phyloP scores from a whole-genome alignment of 331 rosid species.

The Quercus phellos region DNA sequence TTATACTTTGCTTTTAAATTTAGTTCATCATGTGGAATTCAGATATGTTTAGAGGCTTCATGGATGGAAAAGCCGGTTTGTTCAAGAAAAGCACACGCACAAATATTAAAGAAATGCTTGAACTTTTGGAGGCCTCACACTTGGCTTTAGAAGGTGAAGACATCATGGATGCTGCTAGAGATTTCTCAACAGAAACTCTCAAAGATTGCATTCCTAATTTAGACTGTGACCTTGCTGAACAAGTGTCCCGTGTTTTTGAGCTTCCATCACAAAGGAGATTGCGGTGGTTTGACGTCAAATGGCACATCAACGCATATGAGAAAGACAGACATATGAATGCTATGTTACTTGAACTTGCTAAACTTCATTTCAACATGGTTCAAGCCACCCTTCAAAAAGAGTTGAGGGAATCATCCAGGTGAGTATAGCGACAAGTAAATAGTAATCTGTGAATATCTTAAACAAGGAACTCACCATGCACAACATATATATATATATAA shows the following conservation, averaged over 20 bases:
- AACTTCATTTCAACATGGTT: slow-evolving; percentile 37
- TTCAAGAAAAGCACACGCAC: not conserved
- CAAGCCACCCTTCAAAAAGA: slow-evolving; percentile 25
- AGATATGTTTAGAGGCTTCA: slow-evolving; percentile 25
- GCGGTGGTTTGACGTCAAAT: slow-evolving; percentile 49
- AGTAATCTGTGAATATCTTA: too few species aligned
- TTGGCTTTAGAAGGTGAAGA: slow-evolving; percentile 40
- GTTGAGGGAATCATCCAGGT: too few species aligned
- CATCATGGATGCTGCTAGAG: slow-evolving; percentile 24
- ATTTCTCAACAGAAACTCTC: slow-evolving; percentile 10
- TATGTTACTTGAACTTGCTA: slow-evolving; percentile 38
- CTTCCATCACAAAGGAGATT: slow-evolving; percentile 51
- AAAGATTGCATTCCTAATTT: not conserved
- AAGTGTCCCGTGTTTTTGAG: slow-evolving; percentile 38
- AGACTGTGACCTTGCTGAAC: not conserved
- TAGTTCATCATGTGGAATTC: not conserved
- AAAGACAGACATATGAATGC: not conserved
- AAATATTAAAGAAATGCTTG: slow-evolving; percentile 22
- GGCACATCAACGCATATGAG: slow-evolving; percentile 35
- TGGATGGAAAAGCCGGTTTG: slow-evolving; percentile 16
- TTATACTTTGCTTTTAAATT: too few species aligned
- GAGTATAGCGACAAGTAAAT: too few species aligned
- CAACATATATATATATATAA: too few species aligned
- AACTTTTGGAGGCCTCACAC: slow-evolving; percentile 48
- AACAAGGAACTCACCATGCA: too few species aligned